Conservation (phyloP, 495 filamentous ascomycete species). For the Copromyces sp. region DNA sequence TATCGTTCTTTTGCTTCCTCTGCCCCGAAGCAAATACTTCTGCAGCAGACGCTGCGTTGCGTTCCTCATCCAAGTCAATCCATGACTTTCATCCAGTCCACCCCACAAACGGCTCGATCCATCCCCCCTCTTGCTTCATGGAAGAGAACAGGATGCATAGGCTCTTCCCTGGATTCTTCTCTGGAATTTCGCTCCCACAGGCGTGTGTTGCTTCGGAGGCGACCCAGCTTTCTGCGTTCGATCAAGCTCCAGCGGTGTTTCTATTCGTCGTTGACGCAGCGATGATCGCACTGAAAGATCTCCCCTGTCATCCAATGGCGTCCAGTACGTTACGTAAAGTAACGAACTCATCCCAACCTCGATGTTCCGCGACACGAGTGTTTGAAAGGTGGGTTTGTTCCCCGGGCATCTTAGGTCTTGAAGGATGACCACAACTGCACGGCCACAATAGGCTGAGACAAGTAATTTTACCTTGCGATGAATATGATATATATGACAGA, state of each 20-base stretch:
- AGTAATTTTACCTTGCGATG: background rate
- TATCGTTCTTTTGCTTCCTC: background rate
- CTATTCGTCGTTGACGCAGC: background rate
- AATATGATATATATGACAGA: background rate
- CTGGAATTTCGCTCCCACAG: background rate
- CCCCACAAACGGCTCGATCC: background rate
- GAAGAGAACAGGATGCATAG: background rate
- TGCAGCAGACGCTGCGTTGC: background rate
- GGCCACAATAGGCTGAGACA: background rate
- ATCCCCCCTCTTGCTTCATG: background rate
- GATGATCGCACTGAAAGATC: background rate
- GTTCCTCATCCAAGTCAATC: background rate
- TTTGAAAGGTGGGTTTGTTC: background rate
- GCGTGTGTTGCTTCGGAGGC: background rate
- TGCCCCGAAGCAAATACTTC: background rate
- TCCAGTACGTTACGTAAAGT: background rate
- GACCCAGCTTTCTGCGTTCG: background rate
- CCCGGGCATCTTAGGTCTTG: background rate
- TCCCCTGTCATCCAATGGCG: background rate
- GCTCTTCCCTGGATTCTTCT: background rate
- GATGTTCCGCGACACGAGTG: background rate
- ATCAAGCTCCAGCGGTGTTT: background rate
- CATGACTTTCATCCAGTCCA: background rate
- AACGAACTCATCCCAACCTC: background rate
- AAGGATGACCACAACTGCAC: background rate